phyloP scores from a whole-genome alignment of 2,329 filamentous ascomycete genomes.

The Furcasterigmium sp. region DNA sequence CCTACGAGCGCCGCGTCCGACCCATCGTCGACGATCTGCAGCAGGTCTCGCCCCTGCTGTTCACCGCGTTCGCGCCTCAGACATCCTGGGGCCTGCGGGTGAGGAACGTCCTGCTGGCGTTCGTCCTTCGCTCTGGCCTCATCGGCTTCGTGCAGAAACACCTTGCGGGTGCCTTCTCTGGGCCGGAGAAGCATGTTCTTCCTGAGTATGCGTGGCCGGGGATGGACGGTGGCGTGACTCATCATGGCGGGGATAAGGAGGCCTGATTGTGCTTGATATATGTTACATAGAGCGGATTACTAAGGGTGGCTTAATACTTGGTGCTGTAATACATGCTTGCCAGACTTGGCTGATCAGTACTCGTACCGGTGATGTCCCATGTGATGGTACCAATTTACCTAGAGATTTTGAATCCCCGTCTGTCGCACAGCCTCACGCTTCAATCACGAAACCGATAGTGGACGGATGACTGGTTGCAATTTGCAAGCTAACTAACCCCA shows the following conservation, averaged over 20 bases:
- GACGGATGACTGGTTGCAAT: background rate
- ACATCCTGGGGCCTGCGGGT: slow-evolving; percentile 20
- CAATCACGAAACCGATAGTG: background rate
- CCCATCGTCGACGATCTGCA: slow-evolving; percentile 34
- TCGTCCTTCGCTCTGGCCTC: slow-evolving; percentile 4
- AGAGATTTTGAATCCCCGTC: too few relatives aligned
- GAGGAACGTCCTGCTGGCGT: slow-evolving; percentile 9
- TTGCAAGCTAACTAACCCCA: background rate
- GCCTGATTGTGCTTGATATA: too few relatives aligned
- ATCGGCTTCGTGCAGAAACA: background rate
- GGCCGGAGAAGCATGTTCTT: background rate
- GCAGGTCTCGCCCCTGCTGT: slow-evolving; percentile 20
- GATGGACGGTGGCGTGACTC: too few relatives aligned
- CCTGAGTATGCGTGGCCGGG: background rate
- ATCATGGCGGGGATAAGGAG: too few relatives aligned
- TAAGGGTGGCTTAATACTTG: too few relatives aligned
- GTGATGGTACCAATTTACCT: too few relatives aligned
- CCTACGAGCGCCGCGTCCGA: slow-evolving; percentile 34
- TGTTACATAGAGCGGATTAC: too few relatives aligned
- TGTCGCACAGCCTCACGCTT: background rate
- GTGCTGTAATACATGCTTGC: too few relatives aligned
- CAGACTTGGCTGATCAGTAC: too few relatives aligned
- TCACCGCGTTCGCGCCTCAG: slow-evolving; percentile 18
- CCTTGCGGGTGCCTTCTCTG: background rate
- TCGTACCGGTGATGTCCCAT: too few relatives aligned